Percentiles rank a stretch among this genome's conserved stretches.
These are phyloP conservation scores for Geosmithia flava DNA, from an alignment of 2,329 filamentous ascomycete species.

Conservation along the genomic window DNA sequence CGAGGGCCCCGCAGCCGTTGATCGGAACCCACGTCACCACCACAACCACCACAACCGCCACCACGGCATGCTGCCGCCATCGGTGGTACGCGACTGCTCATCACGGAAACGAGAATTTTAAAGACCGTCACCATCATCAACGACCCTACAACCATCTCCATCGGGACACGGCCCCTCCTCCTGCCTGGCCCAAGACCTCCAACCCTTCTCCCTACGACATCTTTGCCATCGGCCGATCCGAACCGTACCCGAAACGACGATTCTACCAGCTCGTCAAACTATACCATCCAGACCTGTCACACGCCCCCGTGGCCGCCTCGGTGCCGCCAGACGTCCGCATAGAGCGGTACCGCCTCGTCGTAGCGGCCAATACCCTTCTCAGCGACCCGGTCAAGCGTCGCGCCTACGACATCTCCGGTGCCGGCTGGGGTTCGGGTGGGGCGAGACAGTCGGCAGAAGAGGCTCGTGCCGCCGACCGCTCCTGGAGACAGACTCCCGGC, in stretches of 20 bases:
- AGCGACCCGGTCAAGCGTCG: conserved; percentile 67
- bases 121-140: neutral
- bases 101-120: neutral
- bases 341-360: conserved; percentile 83
- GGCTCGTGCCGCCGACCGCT: conserved; percentile 23
- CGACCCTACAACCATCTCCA: neutral
- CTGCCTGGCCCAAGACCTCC: conserved; percentile 32
- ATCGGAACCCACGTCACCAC: neutral
- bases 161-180: conserved; percentile 4
- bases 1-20: neutral
- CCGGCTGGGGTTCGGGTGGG: conserved; percentile 52
- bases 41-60: neutral
- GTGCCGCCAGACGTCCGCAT: conserved; percentile 48
- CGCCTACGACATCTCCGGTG: conserved; percentile 71
- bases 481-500: conserved; percentile 35
- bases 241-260: conserved; percentile 66
- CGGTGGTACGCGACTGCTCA: neutral
- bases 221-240: conserved; percentile 45
- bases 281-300: conserved; percentile 68
- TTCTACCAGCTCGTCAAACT: conserved; percentile 92
- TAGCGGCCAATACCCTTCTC: conserved; percentile 79
- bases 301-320: conserved; percentile 3
- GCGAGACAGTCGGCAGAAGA: neutral
- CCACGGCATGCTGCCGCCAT: neutral
- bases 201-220: conserved; percentile 84